Evolutionary conservation across 2,329 filamentous ascomycete species (phyloP), one percentile per base, ranked within the genome.

Genomic region (Penicillium sp.): DNA sequence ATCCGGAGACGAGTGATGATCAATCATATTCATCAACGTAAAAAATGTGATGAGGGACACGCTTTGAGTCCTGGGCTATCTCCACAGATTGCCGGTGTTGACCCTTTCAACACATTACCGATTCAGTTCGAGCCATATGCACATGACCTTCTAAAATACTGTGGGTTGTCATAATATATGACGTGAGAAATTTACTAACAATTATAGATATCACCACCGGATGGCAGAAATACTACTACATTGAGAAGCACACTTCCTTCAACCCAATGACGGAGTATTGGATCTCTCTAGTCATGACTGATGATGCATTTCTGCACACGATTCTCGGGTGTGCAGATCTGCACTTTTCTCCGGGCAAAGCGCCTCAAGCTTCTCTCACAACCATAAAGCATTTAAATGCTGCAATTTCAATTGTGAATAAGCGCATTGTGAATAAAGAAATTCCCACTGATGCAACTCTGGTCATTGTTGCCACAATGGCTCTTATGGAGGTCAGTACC

Each of bases 221-320:
- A 16, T 54, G 52, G 52, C 33, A 43, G 6, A 48, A 19, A 22
- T 54, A 48, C 26, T 54, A 54, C 26, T 48, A 24, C 9, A 42
- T 54, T 33, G 52, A 54, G 33, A 42, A 48, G 19, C 33, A 49
- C 5, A 54, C 44, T 11, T 21, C 45, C 1, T 42, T 54, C 11
- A 54, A 54, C 19, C 52, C 45, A 14, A 54, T 54, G 16, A 49
- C 44, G 16, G 44, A 54, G n/a, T 54, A 48, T 22, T 54, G 52
- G 52, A 24, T 54, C 4, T 39, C 44, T n/a, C 16, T 54, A 10
- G 24, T 35, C 3, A 24, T 48, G 11, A 16, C 7, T 14, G 52
- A 54, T 31, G 45, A 22, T 29, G 52, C 52, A 9, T 54, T 54
- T 49, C 27, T 54, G 3, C 52, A 54, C 11, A 54, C 45, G 7